phyloP scores from a whole-genome alignment of 768 basidiomycete species.

The Porphyrellus cyaneotinctus region DNA sequence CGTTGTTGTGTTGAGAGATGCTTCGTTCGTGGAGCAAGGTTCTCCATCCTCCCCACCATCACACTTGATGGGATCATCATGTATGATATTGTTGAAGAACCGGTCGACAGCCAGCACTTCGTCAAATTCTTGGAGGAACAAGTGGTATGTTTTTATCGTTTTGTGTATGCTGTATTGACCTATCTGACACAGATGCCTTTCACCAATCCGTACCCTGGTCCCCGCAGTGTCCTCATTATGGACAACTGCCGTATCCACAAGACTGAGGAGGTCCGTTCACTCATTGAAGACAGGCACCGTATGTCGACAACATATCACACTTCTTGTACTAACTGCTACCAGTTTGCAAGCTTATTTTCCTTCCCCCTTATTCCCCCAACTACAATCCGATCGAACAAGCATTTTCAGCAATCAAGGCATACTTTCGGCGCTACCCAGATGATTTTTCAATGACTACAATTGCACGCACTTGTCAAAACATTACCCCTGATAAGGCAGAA shows the following conservation, averaged over 20 bases:
- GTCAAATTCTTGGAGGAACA: background rate
- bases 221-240: constrained; percentile 15
- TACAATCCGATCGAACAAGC: constrained; percentile 12
- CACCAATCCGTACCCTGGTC: background rate
- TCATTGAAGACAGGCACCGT: constrained; percentile 14
- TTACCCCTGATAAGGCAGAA: background rate
- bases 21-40: background rate
- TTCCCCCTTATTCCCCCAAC: background rate
- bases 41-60: constrained; percentile 15
- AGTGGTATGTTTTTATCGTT: background rate
- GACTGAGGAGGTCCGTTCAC: constrained; percentile 8
- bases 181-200: constrained; percentile 4
- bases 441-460: background rate
- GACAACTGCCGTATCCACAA: constrained; percentile 26
- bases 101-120: constrained; percentile 9
- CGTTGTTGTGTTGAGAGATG: background rate
- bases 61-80: constrained; percentile 12
- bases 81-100: constrained; percentile 15
- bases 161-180: background rate
- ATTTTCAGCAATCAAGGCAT: background rate
- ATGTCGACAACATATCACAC: background rate
- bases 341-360: constrained; percentile 14
- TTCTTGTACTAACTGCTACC: background rate
- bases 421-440: background rate
- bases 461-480: background rate